Conservation (phyloP, 352 stramenopile species). For the Phytophthora nicotianae region DNA sequence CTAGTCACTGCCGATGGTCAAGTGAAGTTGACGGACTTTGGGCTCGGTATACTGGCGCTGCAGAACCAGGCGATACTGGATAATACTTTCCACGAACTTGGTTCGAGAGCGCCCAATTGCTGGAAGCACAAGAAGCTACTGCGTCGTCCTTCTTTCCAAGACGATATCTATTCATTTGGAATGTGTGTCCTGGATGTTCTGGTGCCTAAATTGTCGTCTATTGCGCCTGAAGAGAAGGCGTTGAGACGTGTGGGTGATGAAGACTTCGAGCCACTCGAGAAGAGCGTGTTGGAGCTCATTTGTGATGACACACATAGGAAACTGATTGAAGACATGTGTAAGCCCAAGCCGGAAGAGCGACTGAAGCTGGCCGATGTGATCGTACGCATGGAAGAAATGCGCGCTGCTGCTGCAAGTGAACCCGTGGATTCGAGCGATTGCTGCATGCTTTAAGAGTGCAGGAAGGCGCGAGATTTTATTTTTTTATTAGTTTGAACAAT, state of each 20-base stretch:
- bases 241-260: conserved; percentile 21
- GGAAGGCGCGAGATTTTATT: neutral
- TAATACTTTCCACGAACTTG: conserved; percentile 23
- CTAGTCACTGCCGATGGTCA: conserved; percentile 52
- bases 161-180: conserved; percentile 38
- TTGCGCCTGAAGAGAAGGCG: neutral
- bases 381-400: conserved; percentile 20
- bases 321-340: conserved; percentile 25
- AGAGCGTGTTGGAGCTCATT: conserved; percentile 8
- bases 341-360: conserved; percentile 14
- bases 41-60: conserved; percentile 36
- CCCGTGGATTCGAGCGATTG: conserved; percentile 25
- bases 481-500: conserved; percentile 1
- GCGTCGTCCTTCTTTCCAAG: conserved; percentile 29
- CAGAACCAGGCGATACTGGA: conserved; percentile 26
- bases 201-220: conserved; percentile 19
- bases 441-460: conserved; percentile 20
- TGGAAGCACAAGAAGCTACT: conserved; percentile 10
- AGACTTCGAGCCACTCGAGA: conserved; percentile 23
- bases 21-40: conserved; percentile 84
- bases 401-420: conserved; percentile 6
- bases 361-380: conserved; percentile 16
- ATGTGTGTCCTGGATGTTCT: conserved; percentile 37
- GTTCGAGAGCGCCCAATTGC: conserved; percentile 35
- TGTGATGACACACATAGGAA: conserved; percentile 4